These are phyloP conservation scores for Phialophora tarda DNA, from an alignment of 2,329 filamentous ascomycete species.

Conservation along the genomic window DNA sequence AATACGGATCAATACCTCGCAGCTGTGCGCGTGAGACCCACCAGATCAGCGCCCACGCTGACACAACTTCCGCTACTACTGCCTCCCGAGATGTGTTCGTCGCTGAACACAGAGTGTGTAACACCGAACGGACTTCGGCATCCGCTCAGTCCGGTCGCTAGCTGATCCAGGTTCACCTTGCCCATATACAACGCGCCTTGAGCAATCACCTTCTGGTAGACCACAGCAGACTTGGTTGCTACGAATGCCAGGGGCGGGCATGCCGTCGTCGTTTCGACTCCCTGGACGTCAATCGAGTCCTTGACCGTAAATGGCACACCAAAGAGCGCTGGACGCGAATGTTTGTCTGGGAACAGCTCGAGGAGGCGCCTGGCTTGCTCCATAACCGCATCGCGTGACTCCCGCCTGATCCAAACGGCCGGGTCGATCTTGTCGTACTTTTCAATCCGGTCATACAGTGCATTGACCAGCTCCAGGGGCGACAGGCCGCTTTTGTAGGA, in stretches of 20 bases:
- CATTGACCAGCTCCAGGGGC: slow-evolving; percentile 32
- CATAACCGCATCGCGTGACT: slow-evolving; percentile 48
- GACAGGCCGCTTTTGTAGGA: slow-evolving; percentile 48
- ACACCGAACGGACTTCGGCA: slow-evolving; percentile 64
- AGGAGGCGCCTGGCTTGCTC: slow-evolving; percentile 51
- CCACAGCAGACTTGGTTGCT: slow-evolving; percentile 54
- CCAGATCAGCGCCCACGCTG: slow-evolving; percentile 59
- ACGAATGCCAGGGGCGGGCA: slow-evolving; percentile 56
- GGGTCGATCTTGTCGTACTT: slow-evolving; percentile 55
- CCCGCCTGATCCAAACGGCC: slow-evolving; percentile 59
- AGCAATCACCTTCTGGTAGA: slow-evolving; percentile 55
- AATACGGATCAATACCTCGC: not conserved
- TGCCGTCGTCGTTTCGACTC: slow-evolving; percentile 55
- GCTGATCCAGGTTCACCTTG: slow-evolving; percentile 66
- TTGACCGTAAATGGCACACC: slow-evolving; percentile 58
- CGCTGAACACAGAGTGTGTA: slow-evolving; percentile 58
- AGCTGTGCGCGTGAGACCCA: slow-evolving; percentile 36
- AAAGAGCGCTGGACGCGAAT: slow-evolving; percentile 55
- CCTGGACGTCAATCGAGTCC: slow-evolving; percentile 55
- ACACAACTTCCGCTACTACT: slow-evolving; percentile 64
- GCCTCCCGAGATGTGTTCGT: slow-evolving; percentile 61
- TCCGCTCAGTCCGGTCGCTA: slow-evolving; percentile 66
- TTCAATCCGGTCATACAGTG: slow-evolving; percentile 56
- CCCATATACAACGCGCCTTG: slow-evolving; percentile 63
- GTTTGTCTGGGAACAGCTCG: slow-evolving; percentile 47